Percentiles rank a stretch among this genome's conserved stretches.
Evolutionary conservation across 1,284 basidiomycete genomes (phyloP).

Genomic region (Rhodotorula mucilaginosa): DNA sequence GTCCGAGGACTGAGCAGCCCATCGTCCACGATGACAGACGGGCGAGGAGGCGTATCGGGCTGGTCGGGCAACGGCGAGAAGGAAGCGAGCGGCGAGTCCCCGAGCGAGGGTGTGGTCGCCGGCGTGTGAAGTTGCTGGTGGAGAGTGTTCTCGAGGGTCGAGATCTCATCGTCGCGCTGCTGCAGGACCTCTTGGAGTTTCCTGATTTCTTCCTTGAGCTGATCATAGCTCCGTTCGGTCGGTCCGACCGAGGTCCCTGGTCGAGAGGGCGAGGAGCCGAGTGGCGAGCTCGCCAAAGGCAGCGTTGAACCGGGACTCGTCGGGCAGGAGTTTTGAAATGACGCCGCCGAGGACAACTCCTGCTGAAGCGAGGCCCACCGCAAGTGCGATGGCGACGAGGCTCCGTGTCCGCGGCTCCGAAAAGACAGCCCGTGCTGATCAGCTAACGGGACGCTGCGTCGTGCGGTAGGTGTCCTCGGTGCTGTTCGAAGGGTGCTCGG

Average conservation of each 20-base stretch:
- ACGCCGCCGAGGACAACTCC: conserved; percentile 87
- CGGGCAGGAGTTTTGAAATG: conserved; percentile 50
- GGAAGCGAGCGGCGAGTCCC: neutral
- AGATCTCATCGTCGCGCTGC: conserved; percentile 82
- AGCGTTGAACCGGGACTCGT: conserved; percentile 30
- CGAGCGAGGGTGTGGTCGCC: neutral
- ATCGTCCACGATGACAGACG: conserved; percentile 2
- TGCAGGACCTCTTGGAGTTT: conserved; percentile 78
- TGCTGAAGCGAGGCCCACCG: conserved; percentile 89
- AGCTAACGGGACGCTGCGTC: conserved; percentile 35
- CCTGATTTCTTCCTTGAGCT: conserved; percentile 88
- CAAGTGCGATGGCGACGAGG: conserved; percentile 65
- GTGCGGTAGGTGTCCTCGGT: conserved; percentile 43
- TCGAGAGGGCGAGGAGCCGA: conserved; percentile 11
- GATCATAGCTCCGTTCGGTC: conserved; percentile 52
- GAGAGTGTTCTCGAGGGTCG: conserved; percentile 56
- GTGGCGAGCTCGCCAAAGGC: conserved; percentile 24
- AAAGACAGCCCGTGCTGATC: conserved; percentile 64
- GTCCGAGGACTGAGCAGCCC: conserved; percentile 36
- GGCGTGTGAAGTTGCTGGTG: conserved; percentile 22
- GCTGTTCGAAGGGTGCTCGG: neutral
- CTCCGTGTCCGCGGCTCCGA: conserved; percentile 64
- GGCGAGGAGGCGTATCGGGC: conserved; percentile 4
- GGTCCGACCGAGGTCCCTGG: conserved; percentile 27
- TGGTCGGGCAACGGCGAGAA: conserved; percentile 11